Conservation (phyloP, 2,329 filamentous ascomycete species). For the Ceratocystis smalleyi region DNA sequence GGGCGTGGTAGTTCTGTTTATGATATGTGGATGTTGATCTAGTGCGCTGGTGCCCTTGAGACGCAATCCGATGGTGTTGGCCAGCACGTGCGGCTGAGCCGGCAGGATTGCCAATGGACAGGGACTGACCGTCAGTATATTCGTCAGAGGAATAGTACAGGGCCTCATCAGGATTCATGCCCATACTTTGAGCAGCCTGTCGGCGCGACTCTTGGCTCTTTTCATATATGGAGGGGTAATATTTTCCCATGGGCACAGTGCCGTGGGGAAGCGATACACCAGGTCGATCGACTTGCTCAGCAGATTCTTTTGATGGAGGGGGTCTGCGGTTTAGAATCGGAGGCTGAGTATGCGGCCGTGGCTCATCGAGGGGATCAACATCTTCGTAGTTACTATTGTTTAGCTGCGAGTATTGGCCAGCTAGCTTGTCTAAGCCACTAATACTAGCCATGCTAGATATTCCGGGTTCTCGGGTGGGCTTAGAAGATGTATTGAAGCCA, state of each 20-base stretch:
- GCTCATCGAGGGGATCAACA: conserved; percentile 23
- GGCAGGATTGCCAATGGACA: neutral
- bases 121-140: neutral
- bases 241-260: conserved; percentile 42
- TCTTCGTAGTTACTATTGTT: conserved; percentile 7
- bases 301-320: neutral
- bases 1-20: conserved; percentile 1
- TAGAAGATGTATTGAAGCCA: conserved; percentile 7
- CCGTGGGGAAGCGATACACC: conserved; percentile 17
- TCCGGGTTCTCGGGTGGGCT: neutral
- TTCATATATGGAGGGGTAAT: conserved; percentile 48
- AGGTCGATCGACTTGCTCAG: neutral
- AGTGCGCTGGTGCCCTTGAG: neutral
- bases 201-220: conserved; percentile 22
- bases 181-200: neutral
- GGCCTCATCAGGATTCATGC: neutral
- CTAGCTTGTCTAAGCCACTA: neutral
- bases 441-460: conserved; percentile 9
- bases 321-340: conserved; percentile 28
- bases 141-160: conserved; percentile 15
- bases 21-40: neutral
- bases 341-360: conserved; percentile 36
- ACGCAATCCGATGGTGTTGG: neutral
- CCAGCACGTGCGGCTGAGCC: neutral
- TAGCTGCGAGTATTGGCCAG: neutral